phyloP scores from a whole-genome alignment of 208 protist species.

The Histomonas meleagridis region DNA sequence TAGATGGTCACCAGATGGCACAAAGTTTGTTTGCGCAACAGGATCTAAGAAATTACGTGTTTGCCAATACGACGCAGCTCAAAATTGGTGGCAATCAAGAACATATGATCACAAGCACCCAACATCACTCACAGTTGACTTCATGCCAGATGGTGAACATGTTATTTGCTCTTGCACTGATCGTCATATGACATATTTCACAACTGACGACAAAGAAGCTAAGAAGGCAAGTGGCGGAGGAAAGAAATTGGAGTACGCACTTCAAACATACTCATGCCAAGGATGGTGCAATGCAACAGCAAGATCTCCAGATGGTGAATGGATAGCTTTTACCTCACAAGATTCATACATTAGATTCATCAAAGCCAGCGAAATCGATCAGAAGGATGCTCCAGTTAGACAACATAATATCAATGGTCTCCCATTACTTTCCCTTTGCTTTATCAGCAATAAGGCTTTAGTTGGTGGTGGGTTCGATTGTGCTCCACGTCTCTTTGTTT shows the following conservation, averaged over 20 bases:
- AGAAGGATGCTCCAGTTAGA: not conserved
- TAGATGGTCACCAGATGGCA: constrained; percentile 44
- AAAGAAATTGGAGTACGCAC: not conserved
- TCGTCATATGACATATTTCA: not conserved
- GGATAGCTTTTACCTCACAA: constrained; percentile 53
- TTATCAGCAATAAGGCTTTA: constrained; percentile 43
- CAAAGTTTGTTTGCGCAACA: constrained; percentile 71
- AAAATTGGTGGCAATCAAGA: constrained; percentile 77
- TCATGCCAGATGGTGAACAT: constrained; percentile 61
- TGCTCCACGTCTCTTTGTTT: constrained; percentile 44
- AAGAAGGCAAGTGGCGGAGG: not conserved
- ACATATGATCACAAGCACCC: constrained; percentile 57
- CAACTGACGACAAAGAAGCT: not conserved
- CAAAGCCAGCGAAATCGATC: not conserved
- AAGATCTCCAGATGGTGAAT: constrained; percentile 60
- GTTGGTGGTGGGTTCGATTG: constrained; percentile 45
- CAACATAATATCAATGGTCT: constrained; percentile 31
- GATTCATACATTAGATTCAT: constrained; percentile 39
- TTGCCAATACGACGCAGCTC: constrained; percentile 70
- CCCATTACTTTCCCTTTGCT: constrained; percentile 42
- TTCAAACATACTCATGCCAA: constrained; percentile 16
- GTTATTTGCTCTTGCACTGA: not conserved
- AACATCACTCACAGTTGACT: constrained; percentile 62
- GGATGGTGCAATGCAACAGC: constrained; percentile 63
- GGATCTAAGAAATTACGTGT: constrained; percentile 63